Evolutionary conservation across 331 rosid species (phyloP), one percentile per base, ranked within the genome.

Genomic region (Arachis monticola): DNA sequence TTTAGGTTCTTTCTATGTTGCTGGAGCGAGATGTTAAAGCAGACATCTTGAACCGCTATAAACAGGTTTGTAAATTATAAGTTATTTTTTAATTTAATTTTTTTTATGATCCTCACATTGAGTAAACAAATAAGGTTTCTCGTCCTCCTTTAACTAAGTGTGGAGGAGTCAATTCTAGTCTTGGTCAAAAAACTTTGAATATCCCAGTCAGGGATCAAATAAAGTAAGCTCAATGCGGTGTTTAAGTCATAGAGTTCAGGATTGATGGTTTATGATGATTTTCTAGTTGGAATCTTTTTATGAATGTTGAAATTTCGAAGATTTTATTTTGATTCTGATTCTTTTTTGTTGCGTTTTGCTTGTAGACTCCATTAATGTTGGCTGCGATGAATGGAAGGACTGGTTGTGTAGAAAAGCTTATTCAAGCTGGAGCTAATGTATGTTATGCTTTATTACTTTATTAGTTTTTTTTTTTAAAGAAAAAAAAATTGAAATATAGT

Each of bases 361-460:
- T 51, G 32, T 56, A 93, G 97, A 93, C 97, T 8, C 96, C 98
- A 2, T 83, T 91, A 32, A 93, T 93, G 96, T 78, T 91, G 91
- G 98, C 98, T 72, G 89, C 84, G 77, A 89, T 89, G 90, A 86
- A 85, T 58, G 98, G 98, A 80, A 89, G 85, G 76, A 85, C 83
- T 27, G 79, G 84, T 4, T 88, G 96, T 32, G 92, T 80, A 77
- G 82, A 80, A 61, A 88, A 70, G 82, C 97, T 93, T 44, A 83
- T 91, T 81, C 80, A 85, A 66, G 94, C 96, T 0, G 96, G 96
- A 86, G 96, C 98, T 47, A 91, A 91, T 85, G 98, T 93, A 83
- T 63, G 93, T 79, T 45, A 12, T 69, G n/a, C 53, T 45, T 67
- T 48, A 17, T 55, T 60, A 4, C 64, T 12, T 44, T 72, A 8